These are phyloP conservation scores for Ganoderma multipileum DNA, from an alignment of 1,284 basidiomycete species.

Conservation along the genomic window DNA sequence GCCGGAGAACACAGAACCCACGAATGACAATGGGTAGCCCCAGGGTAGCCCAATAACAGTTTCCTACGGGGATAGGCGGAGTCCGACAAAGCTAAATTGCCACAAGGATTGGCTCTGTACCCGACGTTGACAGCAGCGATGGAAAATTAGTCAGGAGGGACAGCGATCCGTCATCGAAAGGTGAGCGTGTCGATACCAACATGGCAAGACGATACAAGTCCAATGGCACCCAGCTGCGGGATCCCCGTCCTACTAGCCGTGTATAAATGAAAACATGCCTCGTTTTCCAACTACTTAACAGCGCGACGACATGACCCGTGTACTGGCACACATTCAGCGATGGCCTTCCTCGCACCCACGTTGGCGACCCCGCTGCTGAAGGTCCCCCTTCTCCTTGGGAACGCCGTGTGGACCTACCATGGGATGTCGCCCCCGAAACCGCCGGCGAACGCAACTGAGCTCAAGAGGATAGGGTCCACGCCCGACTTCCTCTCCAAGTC, in stretches of 20 bases:
- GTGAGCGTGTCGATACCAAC: neutral
- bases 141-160: neutral
- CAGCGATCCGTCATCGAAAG: neutral
- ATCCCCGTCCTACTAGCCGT: neutral
- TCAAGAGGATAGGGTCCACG: constrained; percentile 2
- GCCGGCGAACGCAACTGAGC: neutral
- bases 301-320: neutral
- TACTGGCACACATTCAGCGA: neutral
- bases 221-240: neutral
- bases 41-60: neutral
- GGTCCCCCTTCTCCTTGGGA: neutral
- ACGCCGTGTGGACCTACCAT: neutral
- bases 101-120: neutral
- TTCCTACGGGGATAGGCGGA: too few species aligned
- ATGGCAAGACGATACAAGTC: neutral
- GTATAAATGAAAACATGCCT: neutral
- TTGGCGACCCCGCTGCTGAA: neutral
- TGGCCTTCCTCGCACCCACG: neutral
- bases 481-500: constrained; percentile 4
- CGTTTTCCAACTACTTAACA: neutral
- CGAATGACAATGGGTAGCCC: neutral
- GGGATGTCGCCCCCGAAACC: constrained; percentile 1
- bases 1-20: neutral
- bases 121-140: neutral
- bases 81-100: too few species aligned